Evolutionary conservation across 768 basidiomycete genomes (phyloP).

Genomic region (Leucocoprinus leucothites): DNA sequence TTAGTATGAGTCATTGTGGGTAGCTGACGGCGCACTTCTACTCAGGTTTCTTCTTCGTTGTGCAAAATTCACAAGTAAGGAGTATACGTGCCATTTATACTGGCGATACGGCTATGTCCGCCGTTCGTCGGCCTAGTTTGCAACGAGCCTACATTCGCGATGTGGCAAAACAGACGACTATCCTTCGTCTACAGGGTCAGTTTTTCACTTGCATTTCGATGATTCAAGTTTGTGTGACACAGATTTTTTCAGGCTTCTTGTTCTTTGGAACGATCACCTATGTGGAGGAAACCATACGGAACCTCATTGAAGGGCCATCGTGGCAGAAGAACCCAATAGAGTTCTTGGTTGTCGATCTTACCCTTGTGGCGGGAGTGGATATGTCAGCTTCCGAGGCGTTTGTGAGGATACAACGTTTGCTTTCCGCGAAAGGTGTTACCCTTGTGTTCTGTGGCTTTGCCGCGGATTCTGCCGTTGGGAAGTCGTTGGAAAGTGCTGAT

Average conservation of each 20-base stretch:
- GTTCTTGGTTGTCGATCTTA: slow-evolving; percentile 87
- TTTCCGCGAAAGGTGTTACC: slow-evolving; percentile 72
- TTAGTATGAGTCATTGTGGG: background rate
- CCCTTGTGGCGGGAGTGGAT: slow-evolving; percentile 86
- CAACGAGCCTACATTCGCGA: slow-evolving; percentile 91
- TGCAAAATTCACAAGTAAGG: slow-evolving; percentile 83
- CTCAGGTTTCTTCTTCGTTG: slow-evolving; percentile 91
- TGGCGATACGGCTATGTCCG: slow-evolving; percentile 83
- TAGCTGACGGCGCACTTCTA: background rate
- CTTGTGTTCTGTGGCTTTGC: slow-evolving; percentile 87
- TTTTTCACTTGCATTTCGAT: background rate
- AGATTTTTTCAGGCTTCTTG: slow-evolving; percentile 58
- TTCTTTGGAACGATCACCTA: slow-evolving; percentile 92
- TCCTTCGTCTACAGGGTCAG: slow-evolving; percentile 81
- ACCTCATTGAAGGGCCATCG: slow-evolving; percentile 63
- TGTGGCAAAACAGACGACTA: slow-evolving; percentile 86
- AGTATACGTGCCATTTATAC: slow-evolving; percentile 84
- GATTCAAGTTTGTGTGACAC: background rate
- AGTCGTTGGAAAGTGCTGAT: slow-evolving; percentile 74
- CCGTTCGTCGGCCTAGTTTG: slow-evolving; percentile 83
- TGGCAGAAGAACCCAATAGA: slow-evolving; percentile 79
- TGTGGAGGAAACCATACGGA: slow-evolving; percentile 85
- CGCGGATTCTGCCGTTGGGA: slow-evolving; percentile 59
- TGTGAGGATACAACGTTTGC: slow-evolving; percentile 81
- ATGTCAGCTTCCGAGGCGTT: slow-evolving; percentile 96